Percentiles rank a stretch among this genome's conserved stretches.
phyloP scores from a whole-genome alignment of 176 grass and related monocot species.

The Musa beccarii region DNA sequence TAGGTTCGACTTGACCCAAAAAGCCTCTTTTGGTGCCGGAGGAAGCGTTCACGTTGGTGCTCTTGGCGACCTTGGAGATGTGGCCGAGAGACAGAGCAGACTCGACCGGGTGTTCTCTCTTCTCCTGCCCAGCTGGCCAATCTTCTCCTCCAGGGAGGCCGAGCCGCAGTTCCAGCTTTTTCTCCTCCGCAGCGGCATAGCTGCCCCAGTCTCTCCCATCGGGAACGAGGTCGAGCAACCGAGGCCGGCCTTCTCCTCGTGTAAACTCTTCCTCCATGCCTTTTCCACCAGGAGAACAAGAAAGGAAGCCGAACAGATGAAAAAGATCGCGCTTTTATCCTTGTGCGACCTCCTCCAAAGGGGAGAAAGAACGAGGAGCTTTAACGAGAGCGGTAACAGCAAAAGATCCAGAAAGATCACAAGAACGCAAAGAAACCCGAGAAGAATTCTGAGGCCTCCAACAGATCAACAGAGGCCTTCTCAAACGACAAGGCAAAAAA shows the following conservation, averaged over 20 bases:
- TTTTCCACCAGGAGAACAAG: not conserved
- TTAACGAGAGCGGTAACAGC: not conserved
- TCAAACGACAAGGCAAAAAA: not conserved
- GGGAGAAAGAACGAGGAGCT: not conserved
- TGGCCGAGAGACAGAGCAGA: constrained; percentile 3
- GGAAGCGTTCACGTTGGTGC: constrained; percentile 1
- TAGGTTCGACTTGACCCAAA: not conserved
- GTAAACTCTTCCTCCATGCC: not conserved
- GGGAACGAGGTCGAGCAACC: constrained; percentile 2
- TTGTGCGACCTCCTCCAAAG: not conserved
- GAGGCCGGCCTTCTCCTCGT: not conserved
- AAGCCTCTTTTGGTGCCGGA: constrained; percentile 16
- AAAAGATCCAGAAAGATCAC: not conserved
- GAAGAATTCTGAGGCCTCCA: not conserved
- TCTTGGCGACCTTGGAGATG: constrained; percentile 12
- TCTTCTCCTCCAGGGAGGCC: constrained; percentile 9
- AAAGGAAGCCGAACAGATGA: not conserved
- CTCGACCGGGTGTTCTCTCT: not conserved
- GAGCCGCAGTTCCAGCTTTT: constrained; percentile 16
- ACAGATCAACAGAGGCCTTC: not conserved
- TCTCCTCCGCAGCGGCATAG: not conserved
- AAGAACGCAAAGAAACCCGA: not conserved
- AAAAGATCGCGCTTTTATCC: not conserved
- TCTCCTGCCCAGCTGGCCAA: not conserved
- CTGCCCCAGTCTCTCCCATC: not conserved